Evolutionary conservation across 2,329 filamentous ascomycete genomes (phyloP).

Genomic region (Colletotrichum tanaceti): DNA sequence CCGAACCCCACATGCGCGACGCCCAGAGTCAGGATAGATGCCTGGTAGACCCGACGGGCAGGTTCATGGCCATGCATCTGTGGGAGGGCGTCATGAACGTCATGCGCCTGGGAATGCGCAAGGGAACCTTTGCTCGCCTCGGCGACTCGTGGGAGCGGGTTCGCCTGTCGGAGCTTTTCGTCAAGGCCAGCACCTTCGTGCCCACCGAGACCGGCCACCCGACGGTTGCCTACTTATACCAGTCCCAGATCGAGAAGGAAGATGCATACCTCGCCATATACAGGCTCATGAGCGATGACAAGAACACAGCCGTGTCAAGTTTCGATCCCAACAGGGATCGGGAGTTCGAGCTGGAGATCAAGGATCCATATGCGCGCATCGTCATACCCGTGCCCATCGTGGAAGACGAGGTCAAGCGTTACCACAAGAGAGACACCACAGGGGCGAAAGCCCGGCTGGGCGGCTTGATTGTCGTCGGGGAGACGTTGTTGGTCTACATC

Average conservation of each 20-base stretch:
- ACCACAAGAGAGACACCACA: slow-evolving; percentile 67
- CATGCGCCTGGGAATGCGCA: slow-evolving; percentile 61
- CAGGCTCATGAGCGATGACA: slow-evolving; percentile 68
- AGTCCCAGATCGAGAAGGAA: slow-evolving; percentile 62
- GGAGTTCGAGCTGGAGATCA: slow-evolving; percentile 64
- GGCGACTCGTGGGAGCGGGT: slow-evolving; percentile 63
- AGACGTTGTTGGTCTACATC: slow-evolving; percentile 86
- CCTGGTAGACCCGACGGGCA: slow-evolving; percentile 82
- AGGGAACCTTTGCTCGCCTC: slow-evolving; percentile 57
- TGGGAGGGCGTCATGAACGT: slow-evolving; percentile 71
- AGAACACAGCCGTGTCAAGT: slow-evolving; percentile 62
- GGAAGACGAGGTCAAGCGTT: slow-evolving; percentile 68
- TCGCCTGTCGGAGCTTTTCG: slow-evolving; percentile 68
- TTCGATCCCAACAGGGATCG: slow-evolving; percentile 68
- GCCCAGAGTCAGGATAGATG: slow-evolving; percentile 86
- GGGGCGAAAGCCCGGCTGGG: slow-evolving; percentile 69
- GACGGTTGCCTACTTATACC: slow-evolving; percentile 69
- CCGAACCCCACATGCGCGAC: slow-evolving; percentile 75
- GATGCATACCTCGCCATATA: slow-evolving; percentile 70
- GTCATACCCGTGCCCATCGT: slow-evolving; percentile 71
- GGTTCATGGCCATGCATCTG: slow-evolving; percentile 67
- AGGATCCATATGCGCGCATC: slow-evolving; percentile 68
- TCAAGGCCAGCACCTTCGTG: slow-evolving; percentile 68
- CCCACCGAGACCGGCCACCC: slow-evolving; percentile 69
- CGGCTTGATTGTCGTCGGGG: slow-evolving; percentile 79